These are phyloP conservation scores for Microsporum audouinii DNA, from an alignment of 2,329 filamentous ascomycete genomes.

Conservation along the genomic window DNA sequence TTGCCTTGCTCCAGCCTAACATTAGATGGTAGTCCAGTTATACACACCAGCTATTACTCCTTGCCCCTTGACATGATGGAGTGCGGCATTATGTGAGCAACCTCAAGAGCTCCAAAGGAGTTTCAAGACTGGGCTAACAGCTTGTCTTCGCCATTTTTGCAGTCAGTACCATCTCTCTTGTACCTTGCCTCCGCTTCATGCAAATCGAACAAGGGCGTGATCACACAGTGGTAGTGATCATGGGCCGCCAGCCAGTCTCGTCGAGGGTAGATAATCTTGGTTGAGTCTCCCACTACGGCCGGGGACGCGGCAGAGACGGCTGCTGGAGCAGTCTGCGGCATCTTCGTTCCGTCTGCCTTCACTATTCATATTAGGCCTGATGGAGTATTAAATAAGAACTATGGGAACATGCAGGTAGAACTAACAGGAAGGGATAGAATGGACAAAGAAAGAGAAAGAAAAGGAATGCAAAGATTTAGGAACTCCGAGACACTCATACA, in stretches of 20 bases:
- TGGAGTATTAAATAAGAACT: no score
- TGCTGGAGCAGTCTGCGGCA: slow-evolving; percentile 14
- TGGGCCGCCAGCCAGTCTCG: slow-evolving; percentile 14
- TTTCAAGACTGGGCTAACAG: not conserved
- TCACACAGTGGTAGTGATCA: slow-evolving; percentile 10
- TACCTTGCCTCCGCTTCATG: not conserved
- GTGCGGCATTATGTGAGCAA: not conserved
- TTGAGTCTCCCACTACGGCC: not conserved
- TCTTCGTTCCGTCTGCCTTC: slow-evolving; percentile 14
- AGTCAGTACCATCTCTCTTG: not conserved
- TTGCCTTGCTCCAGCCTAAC: no score
- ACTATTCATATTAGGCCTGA: slow-evolving; percentile 5
- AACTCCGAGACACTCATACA: no score
- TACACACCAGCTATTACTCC: not conserved
- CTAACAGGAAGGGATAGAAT: no score
- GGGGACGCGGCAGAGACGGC: slow-evolving; percentile 5
- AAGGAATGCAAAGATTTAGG: no score
- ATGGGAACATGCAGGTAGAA: no score
- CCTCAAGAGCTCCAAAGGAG: not conserved
- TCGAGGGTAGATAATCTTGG: slow-evolving; percentile 13
- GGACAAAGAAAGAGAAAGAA: no score
- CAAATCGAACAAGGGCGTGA: not conserved
- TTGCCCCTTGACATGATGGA: not conserved
- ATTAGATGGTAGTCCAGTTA: not conserved
- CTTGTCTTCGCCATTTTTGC: not conserved